These are phyloP conservation scores for Vaccinium darrowii DNA, from an alignment of 148 eudicot genomes.

Conservation along the genomic window DNA sequence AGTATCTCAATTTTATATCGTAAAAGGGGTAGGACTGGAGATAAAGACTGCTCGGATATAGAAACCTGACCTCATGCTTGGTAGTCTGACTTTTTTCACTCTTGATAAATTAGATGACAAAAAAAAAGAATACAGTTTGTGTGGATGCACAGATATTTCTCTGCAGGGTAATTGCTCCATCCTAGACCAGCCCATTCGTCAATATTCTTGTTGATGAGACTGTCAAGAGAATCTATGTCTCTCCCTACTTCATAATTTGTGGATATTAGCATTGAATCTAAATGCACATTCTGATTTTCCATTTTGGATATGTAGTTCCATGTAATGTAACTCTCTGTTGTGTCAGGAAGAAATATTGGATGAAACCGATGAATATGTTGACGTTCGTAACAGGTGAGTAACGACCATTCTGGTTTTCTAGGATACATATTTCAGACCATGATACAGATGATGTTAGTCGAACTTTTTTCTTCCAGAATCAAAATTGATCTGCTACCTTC, in stretches of 20 bases:
- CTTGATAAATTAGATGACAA: background rate
- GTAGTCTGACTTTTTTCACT: background rate
- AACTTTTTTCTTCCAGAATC: slow-evolving; percentile 38
- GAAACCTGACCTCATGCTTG: background rate
- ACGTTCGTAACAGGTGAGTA: slow-evolving; percentile 66
- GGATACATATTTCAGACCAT: background rate
- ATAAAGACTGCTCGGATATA: background rate
- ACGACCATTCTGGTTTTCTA: background rate
- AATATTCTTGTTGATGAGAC: background rate
- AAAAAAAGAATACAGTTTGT: background rate
- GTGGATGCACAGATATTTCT: background rate
- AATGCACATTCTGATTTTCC: background rate
- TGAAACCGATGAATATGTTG: slow-evolving; percentile 74
- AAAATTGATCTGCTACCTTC: slow-evolving; percentile 54
- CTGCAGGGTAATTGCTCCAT: background rate
- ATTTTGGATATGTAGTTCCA: background rate
- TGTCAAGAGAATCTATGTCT: background rate
- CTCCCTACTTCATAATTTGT: background rate
- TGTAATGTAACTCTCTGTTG: background rate
- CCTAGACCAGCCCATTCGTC: background rate
- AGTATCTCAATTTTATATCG: background rate
- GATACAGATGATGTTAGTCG: background rate
- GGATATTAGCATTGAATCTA: background rate
- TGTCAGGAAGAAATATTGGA: slow-evolving; percentile 63
- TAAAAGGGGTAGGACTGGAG: background rate